Base-by-base conservation (phyloP, 1,284 basidiomycete species). In the Ceraceosorus guamensis region DNA sequence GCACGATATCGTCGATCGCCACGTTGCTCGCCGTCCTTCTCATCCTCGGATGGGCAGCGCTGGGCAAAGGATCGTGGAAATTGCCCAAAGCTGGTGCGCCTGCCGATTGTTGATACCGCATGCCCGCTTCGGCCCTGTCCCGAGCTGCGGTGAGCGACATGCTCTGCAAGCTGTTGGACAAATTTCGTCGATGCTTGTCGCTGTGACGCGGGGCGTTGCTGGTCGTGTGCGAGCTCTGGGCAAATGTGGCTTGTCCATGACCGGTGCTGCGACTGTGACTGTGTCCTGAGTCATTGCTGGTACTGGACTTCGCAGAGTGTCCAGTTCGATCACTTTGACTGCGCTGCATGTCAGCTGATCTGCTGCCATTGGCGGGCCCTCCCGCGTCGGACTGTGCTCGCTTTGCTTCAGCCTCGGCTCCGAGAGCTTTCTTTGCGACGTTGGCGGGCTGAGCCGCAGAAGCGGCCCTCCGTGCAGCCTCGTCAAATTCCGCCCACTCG, bases 61-160 rank as follows among this genome's bases (percentile, higher is more conserved):
- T 68, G 52, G 57, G 49, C 24, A 24, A 24, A 8, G 60, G 65
- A 11, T 66, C 64, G 49, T 69, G 70, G 56, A 68, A 72, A 46
- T 54, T 62, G 61, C 53, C 60, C 52, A 63, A 56, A 16, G 10
- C 16, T 18, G 56, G 63, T 14, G 66, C 63, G 14, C 60, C 68
- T n/a, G 60, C 56, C n/a, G 60, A 64, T 18, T 61, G 62, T 46
- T 67, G 71, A 47, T 62, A 59, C 33, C 63, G 60, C 64, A 70
- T 66, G 3, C 62, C 67, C 34, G 68, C 65, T 41, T 65, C 60
- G 10, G 62, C 64, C 6, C 69, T 56, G 47, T 57, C 48, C 35
- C 66, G 53, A 6, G 68, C 69, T 56, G 68, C 66, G 46, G 67
- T 65, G 52, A 70, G 64, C 41, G 61, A 66, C 53, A 70, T 66